A percentile compares a stretch with the other conserved stretches of the same genome.
phyloP scores from a whole-genome alignment of 306 rosid species.

The Arachis stenosperma region DNA sequence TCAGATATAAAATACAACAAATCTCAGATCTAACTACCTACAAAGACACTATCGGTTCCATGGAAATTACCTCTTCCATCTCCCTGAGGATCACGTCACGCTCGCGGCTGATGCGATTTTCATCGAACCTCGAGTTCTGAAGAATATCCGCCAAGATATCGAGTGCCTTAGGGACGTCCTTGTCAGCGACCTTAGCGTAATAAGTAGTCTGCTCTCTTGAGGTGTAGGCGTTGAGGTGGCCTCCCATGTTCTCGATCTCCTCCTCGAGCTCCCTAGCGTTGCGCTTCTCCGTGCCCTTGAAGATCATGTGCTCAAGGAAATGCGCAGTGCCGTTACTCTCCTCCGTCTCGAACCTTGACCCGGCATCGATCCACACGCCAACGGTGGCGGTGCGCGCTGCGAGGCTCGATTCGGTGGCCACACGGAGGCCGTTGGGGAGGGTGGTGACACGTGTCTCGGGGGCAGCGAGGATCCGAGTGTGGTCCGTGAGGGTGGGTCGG shows the following conservation, averaged over 20 bases:
- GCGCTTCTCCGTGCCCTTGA: constrained; percentile 82
- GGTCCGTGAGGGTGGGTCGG: constrained; percentile 62
- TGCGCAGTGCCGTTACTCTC: constrained; percentile 94
- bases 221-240: constrained; percentile 88
- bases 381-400: constrained; percentile 73
- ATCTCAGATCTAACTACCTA: background rate
- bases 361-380: constrained; percentile 95
- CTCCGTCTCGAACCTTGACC: constrained; percentile 89
- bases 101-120: constrained; percentile 70
- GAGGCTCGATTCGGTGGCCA: constrained; percentile 85
- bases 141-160: constrained; percentile 77
- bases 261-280: constrained; percentile 78
- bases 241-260: constrained; percentile 98
- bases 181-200: constrained; percentile 74
- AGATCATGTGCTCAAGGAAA: constrained; percentile 94
- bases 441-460: constrained; percentile 89
- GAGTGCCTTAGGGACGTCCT: constrained; percentile 68
- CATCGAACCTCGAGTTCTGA: constrained; percentile 83
- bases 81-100: constrained; percentile 87
- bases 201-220: constrained; percentile 92
- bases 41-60: background rate
- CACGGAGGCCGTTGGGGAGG: constrained; percentile 83
- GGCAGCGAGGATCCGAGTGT: constrained; percentile 71
- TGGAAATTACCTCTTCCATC: constrained; percentile 83
- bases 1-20: too few species aligned